Conservation (phyloP, 352 stramenopile species). For the Phytophthora lateralis region DNA sequence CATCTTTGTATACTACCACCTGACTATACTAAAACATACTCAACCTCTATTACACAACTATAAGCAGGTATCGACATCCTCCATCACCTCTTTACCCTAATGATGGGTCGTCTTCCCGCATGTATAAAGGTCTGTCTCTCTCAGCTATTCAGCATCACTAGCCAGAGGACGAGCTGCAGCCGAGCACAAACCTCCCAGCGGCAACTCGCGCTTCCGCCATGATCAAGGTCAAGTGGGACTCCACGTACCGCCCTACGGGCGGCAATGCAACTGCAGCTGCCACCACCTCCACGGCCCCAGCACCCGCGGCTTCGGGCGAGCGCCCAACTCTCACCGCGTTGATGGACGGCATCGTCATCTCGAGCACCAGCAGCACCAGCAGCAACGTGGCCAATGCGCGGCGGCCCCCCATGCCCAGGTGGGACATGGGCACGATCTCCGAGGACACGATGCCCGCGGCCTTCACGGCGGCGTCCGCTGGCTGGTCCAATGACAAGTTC, state of each 20-base stretch:
- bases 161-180: conserved; percentile 17
- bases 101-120: conserved; percentile 8
- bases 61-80: no score
- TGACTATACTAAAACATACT: not conserved
- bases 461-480: conserved; percentile 44
- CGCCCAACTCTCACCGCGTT: conserved; percentile 41
- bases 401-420: conserved; percentile 35
- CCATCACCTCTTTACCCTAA: not conserved
- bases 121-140: conserved; percentile 12
- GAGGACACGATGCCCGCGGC: conserved; percentile 59
- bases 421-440: conserved; percentile 83
- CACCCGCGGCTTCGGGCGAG: not conserved
- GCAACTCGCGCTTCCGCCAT: conserved; percentile 26
- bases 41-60: no score
- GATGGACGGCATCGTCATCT: conserved; percentile 48
- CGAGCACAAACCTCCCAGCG: not conserved
- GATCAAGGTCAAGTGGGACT: conserved; percentile 81
- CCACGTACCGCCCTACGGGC: conserved; percentile 36
- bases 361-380: conserved; percentile 16
- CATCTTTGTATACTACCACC: not conserved
- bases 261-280: not conserved
- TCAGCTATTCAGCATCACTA: conserved; percentile 25
- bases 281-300: conserved; percentile 5
- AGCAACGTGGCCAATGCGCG: conserved; percentile 19
- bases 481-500: conserved; percentile 66